Evolutionary conservation across 2,329 filamentous ascomycete genomes (phyloP).

Genomic region (Aspergillus pseudoterreus): DNA sequence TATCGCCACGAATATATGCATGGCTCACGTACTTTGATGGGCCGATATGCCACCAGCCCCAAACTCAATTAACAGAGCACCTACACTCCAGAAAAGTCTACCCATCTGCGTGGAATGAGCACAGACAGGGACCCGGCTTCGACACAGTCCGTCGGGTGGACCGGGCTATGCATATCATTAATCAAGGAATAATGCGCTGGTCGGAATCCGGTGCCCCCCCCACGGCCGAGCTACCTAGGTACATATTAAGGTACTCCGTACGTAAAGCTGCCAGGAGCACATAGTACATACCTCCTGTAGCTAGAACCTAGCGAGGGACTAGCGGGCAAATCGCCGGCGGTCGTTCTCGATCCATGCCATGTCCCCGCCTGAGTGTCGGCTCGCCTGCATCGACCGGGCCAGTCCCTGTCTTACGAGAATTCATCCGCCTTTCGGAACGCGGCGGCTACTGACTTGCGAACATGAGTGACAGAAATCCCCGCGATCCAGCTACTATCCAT

Average conservation of each 20-base stretch:
- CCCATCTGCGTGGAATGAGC: neutral
- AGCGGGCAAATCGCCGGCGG: neutral
- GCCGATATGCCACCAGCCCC: neutral
- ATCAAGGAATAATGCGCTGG: neutral
- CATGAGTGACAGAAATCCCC: neutral
- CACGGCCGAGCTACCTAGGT: neutral
- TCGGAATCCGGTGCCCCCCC: neutral
- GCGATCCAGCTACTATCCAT: conserved; percentile 1
- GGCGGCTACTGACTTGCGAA: neutral
- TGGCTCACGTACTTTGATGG: neutral
- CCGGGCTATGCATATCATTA: neutral
- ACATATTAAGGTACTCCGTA: neutral
- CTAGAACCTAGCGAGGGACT: neutral
- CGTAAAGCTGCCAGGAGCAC: neutral
- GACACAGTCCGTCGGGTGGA: neutral
- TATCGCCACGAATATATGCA: no score
- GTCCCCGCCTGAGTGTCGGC: neutral
- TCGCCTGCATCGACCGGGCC: conserved; percentile 5
- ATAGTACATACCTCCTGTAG: neutral
- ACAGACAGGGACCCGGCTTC: conserved; percentile 4
- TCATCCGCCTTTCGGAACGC: neutral
- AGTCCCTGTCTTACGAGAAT: neutral
- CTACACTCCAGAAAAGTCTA: neutral
- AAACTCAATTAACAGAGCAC: neutral
- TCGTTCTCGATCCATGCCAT: neutral